phyloP scores from a whole-genome alignment of 2,329 filamentous ascomycete species.

The Incumbomyces delicatus region DNA sequence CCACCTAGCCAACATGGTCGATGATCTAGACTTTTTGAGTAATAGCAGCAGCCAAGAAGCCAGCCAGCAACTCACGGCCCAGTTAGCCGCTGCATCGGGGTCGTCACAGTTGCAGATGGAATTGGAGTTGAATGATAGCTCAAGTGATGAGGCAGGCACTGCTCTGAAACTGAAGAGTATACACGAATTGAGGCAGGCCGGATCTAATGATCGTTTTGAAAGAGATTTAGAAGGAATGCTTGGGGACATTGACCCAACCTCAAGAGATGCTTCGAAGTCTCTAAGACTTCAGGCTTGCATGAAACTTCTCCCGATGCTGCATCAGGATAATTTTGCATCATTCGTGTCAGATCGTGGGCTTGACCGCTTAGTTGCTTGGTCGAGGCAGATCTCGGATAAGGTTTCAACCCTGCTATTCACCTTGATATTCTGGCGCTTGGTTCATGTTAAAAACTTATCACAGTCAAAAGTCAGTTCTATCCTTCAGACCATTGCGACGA shows the following conservation, averaged over 20 bases:
- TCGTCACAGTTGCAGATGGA: conserved; percentile 13
- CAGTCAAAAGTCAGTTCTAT: conserved; percentile 8
- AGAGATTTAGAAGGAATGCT: conserved; percentile 47
- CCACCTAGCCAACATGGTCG: conserved; percentile 45
- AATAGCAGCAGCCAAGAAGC: conserved; percentile 11
- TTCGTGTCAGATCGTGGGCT: conserved; percentile 68
- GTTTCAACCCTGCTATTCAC: conserved; percentile 18
- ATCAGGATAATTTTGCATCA: conserved; percentile 31
- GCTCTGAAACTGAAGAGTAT: conserved; percentile 44
- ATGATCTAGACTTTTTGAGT: conserved; percentile 19
- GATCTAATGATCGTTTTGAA: conserved; percentile 47
- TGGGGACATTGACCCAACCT: conserved; percentile 47
- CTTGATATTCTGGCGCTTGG: conserved; percentile 12
- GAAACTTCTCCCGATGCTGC: conserved; percentile 46
- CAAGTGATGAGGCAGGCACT: conserved; percentile 33
- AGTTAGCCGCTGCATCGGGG: conserved; percentile 2
- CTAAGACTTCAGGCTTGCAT: conserved; percentile 41
- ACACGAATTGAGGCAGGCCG: conserved; percentile 52
- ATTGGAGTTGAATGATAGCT: conserved; percentile 25
- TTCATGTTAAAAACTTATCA: conserved; percentile 9
- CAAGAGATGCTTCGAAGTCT: conserved; percentile 36
- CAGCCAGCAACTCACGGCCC: conserved; percentile 9
- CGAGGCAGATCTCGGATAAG: conserved; percentile 50
- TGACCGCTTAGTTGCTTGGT: conserved; percentile 54
- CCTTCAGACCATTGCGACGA: conserved; percentile 10